Base-by-base conservation (phyloP, 495 filamentous ascomycete species). In the Viridothelium virens region DNA sequence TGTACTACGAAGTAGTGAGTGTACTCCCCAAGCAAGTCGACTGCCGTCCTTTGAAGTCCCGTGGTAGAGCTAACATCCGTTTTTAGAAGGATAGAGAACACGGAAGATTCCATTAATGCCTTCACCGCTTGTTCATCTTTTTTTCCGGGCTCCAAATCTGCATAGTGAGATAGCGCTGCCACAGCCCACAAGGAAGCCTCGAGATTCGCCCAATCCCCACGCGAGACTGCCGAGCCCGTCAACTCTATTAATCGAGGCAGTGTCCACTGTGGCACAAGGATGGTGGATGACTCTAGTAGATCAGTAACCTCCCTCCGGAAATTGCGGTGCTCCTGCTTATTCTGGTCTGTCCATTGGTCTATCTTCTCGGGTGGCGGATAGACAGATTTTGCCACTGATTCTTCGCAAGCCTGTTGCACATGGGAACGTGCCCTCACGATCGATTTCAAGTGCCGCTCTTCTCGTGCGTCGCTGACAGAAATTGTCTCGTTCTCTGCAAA, bases 101-200 rank as follows among this genome's bases (percentile, higher is more conserved):
- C 14, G 31, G 53, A 36, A 59, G 53, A 59, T 7, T 33, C 18
- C 53, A 59, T 59, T 31, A 59, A 7, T 10, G 31, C 6, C 14
- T 59, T 59, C 31, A 59, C 7, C 36, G 53, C 53, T 6, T n/a
- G n/a, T 9, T 7, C 7, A 14, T 59, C 31, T 33, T 33, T 36
- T 7, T 31, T 36, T 9, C 53, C 53, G 14, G 14, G 3, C 36
- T 11, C 10, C 14, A 59, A 14, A 18, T 7, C 5, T 31, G 36
- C 53, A 36, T 9, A 10, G 4, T 96, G 93, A 10, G 89, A 84
- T 37, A 96, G 78, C 64, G 86, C 81, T 62, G 87, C 85, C 25
- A 98, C 78, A 71, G 89, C 92, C 74, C 90, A 96, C 41, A 91
- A 78, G 1, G 87, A 84, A 4, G 89, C 89, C 74, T 97, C 94